Conservation (phyloP, 2,329 filamentous ascomycete genomes). For the Drechslerella dactyloides region DNA sequence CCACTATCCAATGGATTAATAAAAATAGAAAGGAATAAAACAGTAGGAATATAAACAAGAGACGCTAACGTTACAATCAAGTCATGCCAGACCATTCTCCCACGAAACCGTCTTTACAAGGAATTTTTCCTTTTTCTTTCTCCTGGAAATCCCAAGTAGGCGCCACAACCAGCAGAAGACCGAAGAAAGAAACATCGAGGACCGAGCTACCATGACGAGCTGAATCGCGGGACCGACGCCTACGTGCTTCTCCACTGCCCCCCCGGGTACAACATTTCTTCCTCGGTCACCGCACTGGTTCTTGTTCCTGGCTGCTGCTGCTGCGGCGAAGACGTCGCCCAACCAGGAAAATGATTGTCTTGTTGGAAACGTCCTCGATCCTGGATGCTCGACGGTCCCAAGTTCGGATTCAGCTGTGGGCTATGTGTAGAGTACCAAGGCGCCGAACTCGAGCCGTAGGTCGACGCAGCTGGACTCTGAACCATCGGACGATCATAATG, state of each 20-base stretch:
- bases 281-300: constrained; percentile 39
- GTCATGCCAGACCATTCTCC: constrained; percentile 47
- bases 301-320: constrained; percentile 25
- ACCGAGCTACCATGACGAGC: not conserved
- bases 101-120: constrained; percentile 35
- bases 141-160: constrained; percentile 35
- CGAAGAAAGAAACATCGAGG: constrained; percentile 24
- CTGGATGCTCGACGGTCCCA: constrained; percentile 31
- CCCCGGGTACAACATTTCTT: constrained; percentile 42
- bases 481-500: constrained; percentile 49
- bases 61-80: constrained; percentile 50
- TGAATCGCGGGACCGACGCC: constrained; percentile 14
- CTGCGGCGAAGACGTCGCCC: constrained; percentile 44
- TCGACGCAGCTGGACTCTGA: constrained; percentile 42
- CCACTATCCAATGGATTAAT: constrained; percentile 14
- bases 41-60: constrained; percentile 42
- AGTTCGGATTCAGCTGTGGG: constrained; percentile 24
- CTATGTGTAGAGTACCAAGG: constrained; percentile 48
- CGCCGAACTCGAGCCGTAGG: constrained; percentile 44
- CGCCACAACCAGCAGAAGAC: constrained; percentile 39
- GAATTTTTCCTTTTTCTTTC: constrained; percentile 32
- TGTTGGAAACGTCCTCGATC: constrained; percentile 45
- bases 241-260: constrained; percentile 41
- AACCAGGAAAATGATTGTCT: constrained; percentile 37
- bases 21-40: constrained; percentile 7